Conservation (phyloP, 176 grass and related monocot species). For the Calamus simplicifolius region DNA sequence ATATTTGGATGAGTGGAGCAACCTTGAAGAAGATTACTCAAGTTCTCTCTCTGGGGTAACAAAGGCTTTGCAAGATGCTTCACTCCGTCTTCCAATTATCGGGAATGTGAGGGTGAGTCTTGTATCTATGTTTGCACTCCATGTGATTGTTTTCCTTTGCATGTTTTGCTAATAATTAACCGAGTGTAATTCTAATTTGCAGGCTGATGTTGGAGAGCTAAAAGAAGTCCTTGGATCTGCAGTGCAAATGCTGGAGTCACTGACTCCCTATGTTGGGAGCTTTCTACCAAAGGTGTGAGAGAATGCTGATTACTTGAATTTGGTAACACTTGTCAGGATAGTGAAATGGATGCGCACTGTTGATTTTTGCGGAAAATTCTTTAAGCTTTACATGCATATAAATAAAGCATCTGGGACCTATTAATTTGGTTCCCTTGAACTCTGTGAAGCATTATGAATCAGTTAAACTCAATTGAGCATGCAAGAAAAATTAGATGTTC, state of each 20-base stretch:
- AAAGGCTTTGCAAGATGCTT: slow-evolving; percentile 54
- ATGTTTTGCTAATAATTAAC: no score
- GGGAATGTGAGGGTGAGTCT: slow-evolving; percentile 47
- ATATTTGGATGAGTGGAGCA: slow-evolving; percentile 48
- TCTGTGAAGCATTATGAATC: no score
- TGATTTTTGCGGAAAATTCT: no score
- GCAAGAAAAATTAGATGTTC: no score
- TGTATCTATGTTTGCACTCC: not conserved
- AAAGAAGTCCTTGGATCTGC: slow-evolving; percentile 46
- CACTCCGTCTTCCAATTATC: slow-evolving; percentile 47
- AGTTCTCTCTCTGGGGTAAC: slow-evolving; percentile 49
- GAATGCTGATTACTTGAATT: not conserved
- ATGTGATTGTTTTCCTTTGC: no score
- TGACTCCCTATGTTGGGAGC: slow-evolving; percentile 25
- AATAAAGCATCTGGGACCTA: no score
- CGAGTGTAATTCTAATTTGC: slow-evolving; percentile 8
- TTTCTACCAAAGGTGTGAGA: slow-evolving; percentile 67
- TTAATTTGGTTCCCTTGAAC: no score
- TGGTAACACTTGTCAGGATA: not conserved
- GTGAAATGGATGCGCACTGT: no score
- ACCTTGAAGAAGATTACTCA: slow-evolving; percentile 38
- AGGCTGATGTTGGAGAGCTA: slow-evolving; percentile 52
- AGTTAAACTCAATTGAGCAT: no score
- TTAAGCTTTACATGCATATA: no score
- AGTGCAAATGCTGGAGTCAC: slow-evolving; percentile 40